phyloP scores from a whole-genome alignment of 257 asterid species.

The Capsicum chinense region DNA sequence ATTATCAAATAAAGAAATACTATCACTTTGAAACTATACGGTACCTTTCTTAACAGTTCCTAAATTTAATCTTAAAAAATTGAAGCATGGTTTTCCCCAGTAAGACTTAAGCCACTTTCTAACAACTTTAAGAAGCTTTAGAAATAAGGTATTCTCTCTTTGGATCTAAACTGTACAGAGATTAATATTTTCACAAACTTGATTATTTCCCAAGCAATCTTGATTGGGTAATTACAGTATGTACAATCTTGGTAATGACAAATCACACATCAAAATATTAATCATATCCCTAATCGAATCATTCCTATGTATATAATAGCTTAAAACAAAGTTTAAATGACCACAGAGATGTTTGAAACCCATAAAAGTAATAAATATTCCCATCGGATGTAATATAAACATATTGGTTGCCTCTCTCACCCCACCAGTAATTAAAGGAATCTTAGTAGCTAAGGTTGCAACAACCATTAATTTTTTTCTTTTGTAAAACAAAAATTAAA shows the following conservation, averaged over 20 bases:
- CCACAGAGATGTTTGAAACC: not conserved
- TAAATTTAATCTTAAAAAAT: too few relatives aligned
- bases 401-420: not conserved
- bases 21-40: too few relatives aligned
- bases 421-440: too few relatives aligned
- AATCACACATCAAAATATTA: not conserved
- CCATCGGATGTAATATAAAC: not conserved
- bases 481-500: too few relatives aligned
- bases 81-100: not conserved
- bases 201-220: not conserved
- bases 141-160: not conserved
- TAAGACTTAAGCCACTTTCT: not conserved
- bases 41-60: too few relatives aligned
- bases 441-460: too few relatives aligned
- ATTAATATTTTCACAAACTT: not conserved
- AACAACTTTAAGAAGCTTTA: not conserved
- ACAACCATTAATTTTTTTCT: too few relatives aligned
- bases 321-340: not conserved
- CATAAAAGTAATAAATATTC: not conserved
- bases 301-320: not conserved
- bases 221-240: not conserved
- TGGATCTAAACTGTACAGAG: not conserved
- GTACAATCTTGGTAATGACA: not conserved
- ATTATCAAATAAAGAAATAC: not conserved
- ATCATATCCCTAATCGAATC: constrained; percentile 15